Evolutionary conservation across 345 rosid species (phyloP), one percentile per base, ranked within the genome.

Genomic region (Leavenworthia alabamica): DNA sequence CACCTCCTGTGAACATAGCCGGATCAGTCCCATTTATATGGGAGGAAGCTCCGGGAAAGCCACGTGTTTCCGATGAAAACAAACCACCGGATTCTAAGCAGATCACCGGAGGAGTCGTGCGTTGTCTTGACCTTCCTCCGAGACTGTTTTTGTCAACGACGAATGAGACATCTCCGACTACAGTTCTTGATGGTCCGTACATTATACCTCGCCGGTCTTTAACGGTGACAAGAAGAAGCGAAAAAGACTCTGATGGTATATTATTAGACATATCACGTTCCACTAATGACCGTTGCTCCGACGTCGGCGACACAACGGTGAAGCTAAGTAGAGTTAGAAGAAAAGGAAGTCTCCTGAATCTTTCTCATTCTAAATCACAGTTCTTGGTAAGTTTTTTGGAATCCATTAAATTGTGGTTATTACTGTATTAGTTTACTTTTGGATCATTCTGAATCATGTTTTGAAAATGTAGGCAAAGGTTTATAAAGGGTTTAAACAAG

Each of bases 41-140:
- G 96, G 98, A 89, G 67, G 96, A 88, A 71, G 93, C 79, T 10
- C 98, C 95, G 0, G 96, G 98, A 9, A 83, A 74, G 83, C 98
- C 98, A 4, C 81, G 88, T 20, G 72, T 68, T 7, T 62, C 60
- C 20, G 60, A 50, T 32, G 65, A 62, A 16, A 19, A 33, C 7
- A 68, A 72, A 41, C 57, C 75, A 5, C 52, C 36, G 4, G 3
- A 6, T n/a, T 29, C 60, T 7, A 68, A 50, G 12, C 54, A 14
- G 15, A 41, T 23, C 28, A 10, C 1, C 5, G 57, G 49, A 77
- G 61, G 67, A 63, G 37, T 56, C 4, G 77, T 57, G 1, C 56
- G 84, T 57, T 76, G 81, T 27, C 67, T 91, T 65, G 83, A 88
- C 31, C 80, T 91, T 48, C 95, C 98, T 0, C 98, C 96, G 2